phyloP scores from a whole-genome alignment of 768 basidiomycete species.

The Amanita molliuscula region DNA sequence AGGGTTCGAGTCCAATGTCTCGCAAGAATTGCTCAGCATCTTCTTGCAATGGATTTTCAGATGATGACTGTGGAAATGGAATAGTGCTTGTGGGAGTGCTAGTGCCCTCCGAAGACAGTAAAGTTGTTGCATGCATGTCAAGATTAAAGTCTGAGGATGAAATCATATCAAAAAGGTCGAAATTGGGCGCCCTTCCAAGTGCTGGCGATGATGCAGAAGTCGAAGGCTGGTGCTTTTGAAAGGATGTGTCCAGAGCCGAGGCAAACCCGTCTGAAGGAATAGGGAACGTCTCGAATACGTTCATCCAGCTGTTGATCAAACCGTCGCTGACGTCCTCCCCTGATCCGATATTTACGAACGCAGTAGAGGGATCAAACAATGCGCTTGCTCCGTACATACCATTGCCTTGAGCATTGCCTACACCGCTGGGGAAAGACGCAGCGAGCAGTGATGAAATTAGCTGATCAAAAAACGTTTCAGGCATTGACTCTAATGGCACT shows the following conservation, averaged over 20 bases:
- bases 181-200: not conserved
- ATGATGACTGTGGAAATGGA: not conserved
- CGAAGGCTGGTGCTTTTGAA: not conserved
- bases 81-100: not conserved
- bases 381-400: not conserved
- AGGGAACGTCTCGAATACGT: constrained; percentile 36
- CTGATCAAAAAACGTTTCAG: constrained; percentile 25
- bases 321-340: constrained; percentile 2
- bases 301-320: constrained; percentile 35
- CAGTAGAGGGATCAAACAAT: not conserved
- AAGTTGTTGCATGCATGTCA: constrained; percentile 1
- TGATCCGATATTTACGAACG: not conserved
- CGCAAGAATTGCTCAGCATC: constrained; percentile 3
- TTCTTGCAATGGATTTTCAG: not conserved
- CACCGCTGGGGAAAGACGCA: constrained; percentile 12
- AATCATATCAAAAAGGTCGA: constrained; percentile 4
- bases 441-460: constrained; percentile 29
- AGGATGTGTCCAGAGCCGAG: constrained; percentile 7
- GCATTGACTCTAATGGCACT: constrained; percentile 8
- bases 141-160: constrained; percentile 11
- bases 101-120: not conserved
- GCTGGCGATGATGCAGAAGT: not conserved
- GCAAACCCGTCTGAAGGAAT: constrained; percentile 20
- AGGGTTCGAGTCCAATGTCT: not conserved
- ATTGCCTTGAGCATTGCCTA: not conserved